A percentile compares a stretch with the other conserved stretches of the same genome.
Conservation (phyloP, 345 rosid species). For the Lepidium aucheri region DNA sequence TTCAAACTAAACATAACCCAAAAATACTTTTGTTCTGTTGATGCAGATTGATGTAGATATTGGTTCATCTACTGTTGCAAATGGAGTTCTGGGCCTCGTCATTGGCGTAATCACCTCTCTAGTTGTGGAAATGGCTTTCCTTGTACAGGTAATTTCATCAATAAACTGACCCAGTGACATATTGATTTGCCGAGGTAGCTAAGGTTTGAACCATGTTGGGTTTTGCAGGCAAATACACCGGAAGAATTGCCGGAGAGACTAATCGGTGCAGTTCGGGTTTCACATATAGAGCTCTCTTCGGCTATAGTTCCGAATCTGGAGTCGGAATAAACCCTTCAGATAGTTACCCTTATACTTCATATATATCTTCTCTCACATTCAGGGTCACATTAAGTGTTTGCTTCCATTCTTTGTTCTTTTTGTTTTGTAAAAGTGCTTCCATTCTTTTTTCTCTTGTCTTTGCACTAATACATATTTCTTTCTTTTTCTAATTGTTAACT, state of each 20-base stretch:
- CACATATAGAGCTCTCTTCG: constrained; percentile 76
- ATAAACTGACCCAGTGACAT: not conserved
- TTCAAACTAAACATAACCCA: not conserved
- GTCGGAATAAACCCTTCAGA: constrained; percentile 18
- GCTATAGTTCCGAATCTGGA: constrained; percentile 81
- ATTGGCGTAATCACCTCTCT: constrained; percentile 72
- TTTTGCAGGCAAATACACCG: constrained; percentile 66
- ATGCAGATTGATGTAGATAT: no score
- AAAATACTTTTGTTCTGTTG: not conserved
- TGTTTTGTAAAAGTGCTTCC: no score
- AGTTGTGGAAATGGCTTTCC: constrained; percentile 97
- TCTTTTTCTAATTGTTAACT: not conserved
- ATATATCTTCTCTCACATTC: not conserved
- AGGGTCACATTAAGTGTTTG: constrained; percentile 11
- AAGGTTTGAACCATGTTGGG: not conserved
- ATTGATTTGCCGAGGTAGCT: not conserved
- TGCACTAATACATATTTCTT: not conserved
- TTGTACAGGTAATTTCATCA: constrained; percentile 50
- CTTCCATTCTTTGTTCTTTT: constrained; percentile 4
- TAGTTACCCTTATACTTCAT: constrained; percentile 2
- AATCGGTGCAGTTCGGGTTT: constrained; percentile 88
- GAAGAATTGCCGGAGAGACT: constrained; percentile 93
- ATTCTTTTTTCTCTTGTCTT: not conserved
- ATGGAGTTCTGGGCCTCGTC: constrained; percentile 93
- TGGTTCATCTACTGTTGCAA: constrained; percentile 81